Conservation (phyloP, 768 basidiomycete species). For the Tylopilus cervinicoccineus region DNA sequence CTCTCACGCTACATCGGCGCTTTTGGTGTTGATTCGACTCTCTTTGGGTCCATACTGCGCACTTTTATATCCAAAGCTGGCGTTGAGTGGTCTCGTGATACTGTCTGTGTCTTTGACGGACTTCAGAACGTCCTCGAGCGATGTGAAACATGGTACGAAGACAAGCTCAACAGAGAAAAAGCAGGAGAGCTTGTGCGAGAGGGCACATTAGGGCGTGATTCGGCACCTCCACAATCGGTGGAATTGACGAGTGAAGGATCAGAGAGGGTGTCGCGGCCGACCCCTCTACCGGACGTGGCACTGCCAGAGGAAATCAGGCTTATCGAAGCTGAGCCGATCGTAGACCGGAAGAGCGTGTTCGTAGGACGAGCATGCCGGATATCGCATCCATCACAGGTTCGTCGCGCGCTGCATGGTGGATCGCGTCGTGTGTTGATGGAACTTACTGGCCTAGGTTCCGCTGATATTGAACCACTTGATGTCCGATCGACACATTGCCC, state of each 20-base stretch:
- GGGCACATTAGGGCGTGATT: slow-evolving; percentile 37
- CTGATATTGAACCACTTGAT: slow-evolving; percentile 61
- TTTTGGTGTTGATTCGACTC: slow-evolving; percentile 64
- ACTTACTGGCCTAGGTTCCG: slow-evolving; percentile 49
- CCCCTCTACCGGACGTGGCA: slow-evolving; percentile 9
- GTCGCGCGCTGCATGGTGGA: background rate
- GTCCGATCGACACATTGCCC: slow-evolving; percentile 67
- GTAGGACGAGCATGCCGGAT: slow-evolving; percentile 82
- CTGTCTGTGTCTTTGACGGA: slow-evolving; percentile 85
- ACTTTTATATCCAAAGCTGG: slow-evolving; percentile 77
- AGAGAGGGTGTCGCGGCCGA: background rate
- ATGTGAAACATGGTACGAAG: slow-evolving; percentile 67
- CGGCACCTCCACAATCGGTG: slow-evolving; percentile 5
- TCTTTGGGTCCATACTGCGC: slow-evolving; percentile 75
- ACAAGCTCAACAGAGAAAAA: slow-evolving; percentile 54
- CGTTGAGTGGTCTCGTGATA: slow-evolving; percentile 71
- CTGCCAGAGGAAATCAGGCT: slow-evolving; percentile 66
- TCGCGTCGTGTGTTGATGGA: background rate
- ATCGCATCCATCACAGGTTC: slow-evolving; percentile 70
- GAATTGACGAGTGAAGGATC: slow-evolving; percentile 1
- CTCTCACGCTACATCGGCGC: slow-evolving; percentile 81
- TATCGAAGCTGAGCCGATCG: slow-evolving; percentile 71
- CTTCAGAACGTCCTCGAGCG: slow-evolving; percentile 69
- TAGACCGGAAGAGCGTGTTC: slow-evolving; percentile 82
- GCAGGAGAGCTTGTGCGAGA: slow-evolving; percentile 54